phyloP scores from a whole-genome alignment of 2,329 filamentous ascomycete genomes.

The Didymella sp. region DNA sequence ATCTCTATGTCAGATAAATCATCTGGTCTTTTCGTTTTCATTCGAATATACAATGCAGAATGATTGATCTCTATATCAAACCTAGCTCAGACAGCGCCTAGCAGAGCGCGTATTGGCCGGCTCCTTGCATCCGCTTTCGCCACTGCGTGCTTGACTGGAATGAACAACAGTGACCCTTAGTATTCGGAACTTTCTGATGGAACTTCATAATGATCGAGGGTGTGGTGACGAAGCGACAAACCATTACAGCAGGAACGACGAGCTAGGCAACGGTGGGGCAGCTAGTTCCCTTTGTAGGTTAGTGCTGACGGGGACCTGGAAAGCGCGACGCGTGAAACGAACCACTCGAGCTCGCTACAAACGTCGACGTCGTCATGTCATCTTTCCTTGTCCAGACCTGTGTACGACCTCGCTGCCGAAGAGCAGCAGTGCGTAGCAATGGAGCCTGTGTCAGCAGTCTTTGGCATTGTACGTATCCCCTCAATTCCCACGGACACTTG shows the following conservation, averaged over 20 bases:
- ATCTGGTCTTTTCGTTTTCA: background rate
- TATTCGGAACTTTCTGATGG: background rate
- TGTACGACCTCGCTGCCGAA: background rate
- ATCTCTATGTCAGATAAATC: background rate
- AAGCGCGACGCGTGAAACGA: constrained; percentile 9
- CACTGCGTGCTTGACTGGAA: background rate
- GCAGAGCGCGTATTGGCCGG: background rate
- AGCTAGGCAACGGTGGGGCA: background rate
- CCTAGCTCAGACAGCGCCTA: constrained; percentile 2
- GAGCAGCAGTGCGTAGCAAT: constrained; percentile 3
- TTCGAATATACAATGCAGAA: background rate
- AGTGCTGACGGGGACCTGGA: constrained; percentile 7
- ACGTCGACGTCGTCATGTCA: constrained; percentile 7
- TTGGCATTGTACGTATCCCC: constrained; percentile 13
- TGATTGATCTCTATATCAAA: background rate
- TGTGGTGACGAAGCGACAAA: background rate
- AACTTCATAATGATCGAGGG: background rate
- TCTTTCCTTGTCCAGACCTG: background rate
- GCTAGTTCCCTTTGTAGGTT: too few species aligned
- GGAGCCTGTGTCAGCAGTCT: constrained; percentile 18
- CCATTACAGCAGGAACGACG: background rate
- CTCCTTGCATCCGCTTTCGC: background rate
- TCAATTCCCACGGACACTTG: background rate
- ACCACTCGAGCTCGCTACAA: background rate
- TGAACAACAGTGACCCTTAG: background rate